phyloP scores from a whole-genome alignment of 108 stramenopile species.

The Nannochloropsis salina region DNA sequence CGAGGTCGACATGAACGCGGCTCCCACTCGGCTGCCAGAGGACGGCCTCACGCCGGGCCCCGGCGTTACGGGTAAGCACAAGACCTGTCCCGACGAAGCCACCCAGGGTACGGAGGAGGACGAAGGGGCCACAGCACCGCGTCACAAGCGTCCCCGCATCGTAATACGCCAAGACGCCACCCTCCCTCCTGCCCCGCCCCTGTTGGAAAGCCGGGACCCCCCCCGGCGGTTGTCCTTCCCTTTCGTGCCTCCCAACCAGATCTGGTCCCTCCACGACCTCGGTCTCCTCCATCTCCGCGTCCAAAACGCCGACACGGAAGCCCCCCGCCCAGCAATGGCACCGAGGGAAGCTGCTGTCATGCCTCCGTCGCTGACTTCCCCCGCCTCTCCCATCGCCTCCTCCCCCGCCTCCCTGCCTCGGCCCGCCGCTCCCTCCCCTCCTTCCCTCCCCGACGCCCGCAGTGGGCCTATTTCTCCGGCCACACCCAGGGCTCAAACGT shows the following conservation, averaged over 20 bases:
- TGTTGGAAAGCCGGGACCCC: background rate
- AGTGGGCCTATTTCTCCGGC: too few species aligned
- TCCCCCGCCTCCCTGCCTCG: background rate
- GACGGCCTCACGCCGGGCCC: background rate
- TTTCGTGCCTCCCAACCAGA: background rate
- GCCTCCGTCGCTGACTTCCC: background rate
- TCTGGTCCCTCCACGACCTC: background rate
- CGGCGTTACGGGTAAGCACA: background rate
- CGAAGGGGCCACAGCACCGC: background rate
- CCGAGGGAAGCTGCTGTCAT: background rate
- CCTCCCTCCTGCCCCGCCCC: background rate
- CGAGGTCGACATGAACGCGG: conserved; percentile 4
- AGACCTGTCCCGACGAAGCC: background rate
- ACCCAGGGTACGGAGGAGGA: background rate
- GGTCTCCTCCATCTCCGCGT: background rate
- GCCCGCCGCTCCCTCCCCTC: background rate
- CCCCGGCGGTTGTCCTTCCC: background rate
- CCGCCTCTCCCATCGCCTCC: background rate
- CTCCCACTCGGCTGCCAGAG: background rate
- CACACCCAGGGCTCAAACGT: too few species aligned
- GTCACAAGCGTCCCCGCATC: background rate
- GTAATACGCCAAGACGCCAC: background rate
- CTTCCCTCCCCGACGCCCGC: background rate
- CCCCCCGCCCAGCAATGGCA: too few species aligned
- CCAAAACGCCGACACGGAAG: background rate